These are phyloP conservation scores for Neolecta irregularis DNA, from an alignment of 1,139 yeast genomes.

Conservation along the genomic window DNA sequence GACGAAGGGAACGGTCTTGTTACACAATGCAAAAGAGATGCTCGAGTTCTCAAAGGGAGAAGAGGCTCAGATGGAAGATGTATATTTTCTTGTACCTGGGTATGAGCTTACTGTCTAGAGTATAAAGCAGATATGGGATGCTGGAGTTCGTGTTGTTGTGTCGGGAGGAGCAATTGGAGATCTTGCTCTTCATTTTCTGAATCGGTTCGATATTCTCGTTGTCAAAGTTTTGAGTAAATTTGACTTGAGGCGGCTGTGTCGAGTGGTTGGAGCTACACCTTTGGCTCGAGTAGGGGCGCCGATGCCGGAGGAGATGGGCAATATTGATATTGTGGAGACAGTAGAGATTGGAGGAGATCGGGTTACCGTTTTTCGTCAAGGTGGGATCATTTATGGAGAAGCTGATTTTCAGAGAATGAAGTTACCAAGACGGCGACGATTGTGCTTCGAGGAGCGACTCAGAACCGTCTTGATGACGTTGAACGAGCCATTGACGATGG, in stretches of 20 bases:
- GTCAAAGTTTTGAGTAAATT: conserved; percentile 86
- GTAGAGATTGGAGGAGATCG: conserved; percentile 95
- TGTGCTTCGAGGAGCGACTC: conserved; percentile 93
- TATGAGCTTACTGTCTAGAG: conserved; percentile 22
- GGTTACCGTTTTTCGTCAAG: conserved; percentile 86
- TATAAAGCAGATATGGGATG: conserved; percentile 66
- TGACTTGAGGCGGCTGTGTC: conserved; percentile 80
- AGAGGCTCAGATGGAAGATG: conserved; percentile 75
- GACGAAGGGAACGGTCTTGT: conserved; percentile 89
- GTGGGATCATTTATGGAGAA: conserved; percentile 21
- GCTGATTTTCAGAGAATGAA: conserved; percentile 21
- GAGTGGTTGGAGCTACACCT: conserved; percentile 97
- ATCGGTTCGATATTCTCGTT: conserved; percentile 70
- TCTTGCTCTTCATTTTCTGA: conserved; percentile 79
- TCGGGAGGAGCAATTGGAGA: conserved; percentile 94
- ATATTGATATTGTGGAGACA: conserved; percentile 75
- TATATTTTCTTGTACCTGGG: conserved; percentile 1
- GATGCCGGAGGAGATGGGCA: conserved; percentile 85
- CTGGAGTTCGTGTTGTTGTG: conserved; percentile 75
- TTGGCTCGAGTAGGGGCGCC: conserved; percentile 92
- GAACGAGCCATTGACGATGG: conserved; percentile 98
- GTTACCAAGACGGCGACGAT: conserved; percentile 76
- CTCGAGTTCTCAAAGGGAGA: conserved; percentile 90
- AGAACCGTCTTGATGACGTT: conserved; percentile 77
- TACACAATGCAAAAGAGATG: conserved; percentile 95